Evolutionary conservation across 805 yeast species (phyloP), one percentile per base, ranked within the genome.

Genomic region (Saturnispora serradocipensis): DNA sequence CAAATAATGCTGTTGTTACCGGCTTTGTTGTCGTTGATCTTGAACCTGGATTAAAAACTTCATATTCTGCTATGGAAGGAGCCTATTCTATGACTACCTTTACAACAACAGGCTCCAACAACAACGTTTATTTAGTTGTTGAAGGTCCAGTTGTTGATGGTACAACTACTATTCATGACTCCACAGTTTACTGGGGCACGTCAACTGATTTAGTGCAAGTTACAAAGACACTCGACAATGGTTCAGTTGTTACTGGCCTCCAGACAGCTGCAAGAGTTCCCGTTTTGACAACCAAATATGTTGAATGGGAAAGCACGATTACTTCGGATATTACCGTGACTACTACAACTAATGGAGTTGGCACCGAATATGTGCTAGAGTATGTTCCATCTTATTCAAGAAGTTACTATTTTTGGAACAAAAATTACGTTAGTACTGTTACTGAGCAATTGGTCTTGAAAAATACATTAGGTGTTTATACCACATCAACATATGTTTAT

Each of bases 331-430:
- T 40, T 4, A 53, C 56, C 2, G 7, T 25, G 15, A 11, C 38
- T 2, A 32, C 48, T 5, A 34, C 39, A 4, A 16, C 15, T 27
- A 11, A 24, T 2, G 53, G 52, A 4, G 43, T 36, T 2, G 35
- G 35, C 1, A 44, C 50, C 2, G 28, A 20, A 11, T 24, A 40
- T 28, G 39, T 46, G 13, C 11, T 50, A 35, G 49, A 48, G 25
- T 42, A 50, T 25, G 48, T 51, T 40, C 56, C 53, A 35, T 42
- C 50, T 5, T 50, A 50, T 36, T 48, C 50, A 5, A n/a, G 13
- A 22, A 32, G 50, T 20, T 48, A 47, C 32, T 28, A 22, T 25
- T 53, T 43, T 20, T 50, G 56, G 53, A 20, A 36, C 13, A 53
- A 42, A 40, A 35, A 13, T n/a, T 53, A 47, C 36, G 50, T 49